Base-by-base conservation (phyloP, 768 basidiomycete species). In the Hygrocybe punicea region DNA sequence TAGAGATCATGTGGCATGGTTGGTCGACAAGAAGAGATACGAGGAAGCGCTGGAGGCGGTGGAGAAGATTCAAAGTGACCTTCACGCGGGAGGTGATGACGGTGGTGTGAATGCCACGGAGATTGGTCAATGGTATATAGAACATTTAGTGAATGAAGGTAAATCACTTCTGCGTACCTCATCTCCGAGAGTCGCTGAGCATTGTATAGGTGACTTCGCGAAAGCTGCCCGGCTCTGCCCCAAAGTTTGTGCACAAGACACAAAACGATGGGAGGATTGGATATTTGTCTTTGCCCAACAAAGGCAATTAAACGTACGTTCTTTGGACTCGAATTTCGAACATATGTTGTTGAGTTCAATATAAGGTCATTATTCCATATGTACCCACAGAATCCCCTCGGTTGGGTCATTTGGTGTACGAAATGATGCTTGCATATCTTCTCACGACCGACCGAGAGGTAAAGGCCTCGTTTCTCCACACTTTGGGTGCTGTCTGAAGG, bases 231-330 rank as follows among this genome's bases (percentile, higher is more conserved):
- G 78, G 8, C 72, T 97, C 23, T 87, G 85, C 62, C 87, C 92
- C 0, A 93, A 90, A 67, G 92, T 98, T 6, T 89, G 96, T 61
- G 87, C 82, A 3, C 83, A 84, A 44, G 84, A 96, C 63, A 71
- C 79, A 10, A 86, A 85, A 64, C 80, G 82, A n/a, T 99, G 97
- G 97, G 95, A 98, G 67, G 84, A 89, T 63, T 97, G 91, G 91
- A 90, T 98, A 65, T 96, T 97, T 64, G 75, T 83, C 13, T 98
- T 96, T 67, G 89, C 89, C 1, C 84, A 93, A 68, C 83, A 86
- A 63, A 79, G 82, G 23, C 85, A 93, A 56, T 73, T 98, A 14
- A 84, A 89, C 71, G 93, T 91, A 58, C 21, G 81, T 29, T 13
- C 39, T 52, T 19, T 23, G 6, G 11, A 23, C 14, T 51, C 19